Evolutionary conservation across 495 filamentous ascomycete species (phyloP), one percentile per base, ranked within the genome.

Genomic region (Penicillium soppii): DNA sequence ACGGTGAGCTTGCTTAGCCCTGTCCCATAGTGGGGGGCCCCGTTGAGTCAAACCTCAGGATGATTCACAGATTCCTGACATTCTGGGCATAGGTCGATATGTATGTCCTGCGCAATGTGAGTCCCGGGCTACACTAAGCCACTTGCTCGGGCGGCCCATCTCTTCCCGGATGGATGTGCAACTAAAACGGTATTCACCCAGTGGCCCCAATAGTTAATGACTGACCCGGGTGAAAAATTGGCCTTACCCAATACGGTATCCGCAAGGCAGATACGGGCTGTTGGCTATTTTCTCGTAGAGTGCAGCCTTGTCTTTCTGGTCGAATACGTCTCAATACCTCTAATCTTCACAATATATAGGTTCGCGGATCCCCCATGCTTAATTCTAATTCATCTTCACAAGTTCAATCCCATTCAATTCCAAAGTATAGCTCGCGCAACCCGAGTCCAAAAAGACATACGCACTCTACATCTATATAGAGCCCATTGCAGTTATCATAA

Each of bases 1-100:
- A 52, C 53, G 56, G 56, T 59, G 56, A 7, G 37, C 36, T 49
- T 32, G 47, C 58, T 56, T 58, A 46, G 51, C 47, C 30, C 39
- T 37, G 36, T 5, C 19, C 20, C 4, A 42, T 40, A 32, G 35
- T 51, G 47, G 43, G 47, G 43, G 20, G 8, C 32, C 43, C 41
- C 16, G 13, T 53, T 53, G 43, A 53, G 16, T 49, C 47, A 49
- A 41, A 32, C 40, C 33, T 36, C 22, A 47, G 44, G 3, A 47
- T 57, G 54, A 53, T 30, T 56, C 47, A 56, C 39, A 40, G 25
- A 33, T 43, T 50, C 53, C 43, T 54, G n/a, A 39, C 39, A 26
- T 23, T 53, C 53, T 29, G 54, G 51, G 46, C 46, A 36, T 41
- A 19, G 40, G 30, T n/a, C 13, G 15, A 27, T 27, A 12, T 16